A percentile compares a stretch with the other conserved stretches of the same genome.
Evolutionary conservation across 345 rosid species (phyloP).

Genomic region (Syzygium aromaticum): DNA sequence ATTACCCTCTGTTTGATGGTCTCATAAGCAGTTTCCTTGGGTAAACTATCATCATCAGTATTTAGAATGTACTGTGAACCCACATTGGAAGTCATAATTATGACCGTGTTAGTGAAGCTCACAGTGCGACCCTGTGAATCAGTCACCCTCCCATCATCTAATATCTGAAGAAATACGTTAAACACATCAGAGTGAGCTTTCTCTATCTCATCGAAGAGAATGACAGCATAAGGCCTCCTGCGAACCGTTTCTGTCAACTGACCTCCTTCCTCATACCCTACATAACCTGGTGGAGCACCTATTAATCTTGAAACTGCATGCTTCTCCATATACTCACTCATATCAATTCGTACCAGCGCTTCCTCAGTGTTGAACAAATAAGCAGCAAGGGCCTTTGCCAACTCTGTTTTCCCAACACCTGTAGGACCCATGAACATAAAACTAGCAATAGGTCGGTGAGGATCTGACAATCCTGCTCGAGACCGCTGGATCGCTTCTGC

Average conservation of each 20-base stretch:
- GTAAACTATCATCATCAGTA: conserved; percentile 36
- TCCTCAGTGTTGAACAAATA: conserved; percentile 95
- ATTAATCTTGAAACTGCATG: conserved; percentile 95
- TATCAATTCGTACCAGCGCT: conserved; percentile 86
- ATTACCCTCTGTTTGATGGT: conserved; percentile 74
- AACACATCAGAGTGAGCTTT: conserved; percentile 93
- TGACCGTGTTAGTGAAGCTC: conserved; percentile 86
- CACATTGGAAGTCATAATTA: conserved; percentile 94
- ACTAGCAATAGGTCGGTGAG: conserved; percentile 94
- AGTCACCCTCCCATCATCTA: conserved; percentile 96
- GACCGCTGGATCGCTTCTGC: conserved; percentile 99
- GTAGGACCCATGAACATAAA: conserved; percentile 99
- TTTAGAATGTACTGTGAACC: conserved; percentile 85
- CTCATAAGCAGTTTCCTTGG: conserved; percentile 61
- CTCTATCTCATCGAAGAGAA: conserved; percentile 97
- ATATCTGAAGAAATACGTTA: conserved; percentile 91
- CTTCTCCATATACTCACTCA: conserved; percentile 99
- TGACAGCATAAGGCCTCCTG: conserved; percentile 89
- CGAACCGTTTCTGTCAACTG: conserved; percentile 91
- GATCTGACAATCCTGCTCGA: conserved; percentile 97
- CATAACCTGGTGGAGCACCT: conserved; percentile 99
- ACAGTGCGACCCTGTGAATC: conserved; percentile 96
- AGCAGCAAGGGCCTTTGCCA: conserved; percentile 93
- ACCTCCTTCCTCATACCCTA: conserved; percentile 98
- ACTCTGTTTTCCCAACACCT: conserved; percentile 96